Base-by-base conservation (phyloP, 306 rosid genomes). In the Fagus sylvatica region DNA sequence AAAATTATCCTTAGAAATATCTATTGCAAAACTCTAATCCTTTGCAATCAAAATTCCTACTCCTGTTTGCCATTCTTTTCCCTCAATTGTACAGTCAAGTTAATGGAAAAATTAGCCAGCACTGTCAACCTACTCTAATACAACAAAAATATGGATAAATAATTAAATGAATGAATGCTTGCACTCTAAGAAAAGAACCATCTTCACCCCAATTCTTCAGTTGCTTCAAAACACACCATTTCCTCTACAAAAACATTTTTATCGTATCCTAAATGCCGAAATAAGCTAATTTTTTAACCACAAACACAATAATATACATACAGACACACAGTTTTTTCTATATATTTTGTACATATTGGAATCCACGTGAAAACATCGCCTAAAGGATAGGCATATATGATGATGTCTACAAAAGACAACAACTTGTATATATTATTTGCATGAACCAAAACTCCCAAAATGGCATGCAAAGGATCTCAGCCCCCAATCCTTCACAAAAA, bases 281-380 rank as follows among this genome's bases (percentile, higher is more conserved):
- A 33, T 46, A 48, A 34, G 3, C 41, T 75, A 17, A 62, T 62
- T 39, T 17, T 40, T 11, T 1, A n/a, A 42, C 11, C 12, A 22
- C 68, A 75, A 64, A 43, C 71, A 74, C 3, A 68, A 65, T 61
- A 72, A 59, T 34, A 64, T 72, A 48, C 66, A 73, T 28, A 78
- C 64, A 33, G 77, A 76, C 79, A 81, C 73, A 69, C n/a, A 42
- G 9, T 19, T 13, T 33, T 72, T 74, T 68, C 78, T 83, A 77
- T 88, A 81, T 76, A 80, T 83, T 61, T 53, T 83, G 75, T 81
- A 83, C 87, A 83, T 4, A 57, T 66, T 65, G 37, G 30, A 72
- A 81, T 71, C 78, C 79, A 57, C 13, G 7, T 15, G 61, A 79
- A 66, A 49, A 62, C 69, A 69, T 42, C 54, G 43, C 36, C 49